These are phyloP conservation scores for Penicillium decumbens DNA, from an alignment of 2,329 filamentous ascomycete species.

Conservation along the genomic window DNA sequence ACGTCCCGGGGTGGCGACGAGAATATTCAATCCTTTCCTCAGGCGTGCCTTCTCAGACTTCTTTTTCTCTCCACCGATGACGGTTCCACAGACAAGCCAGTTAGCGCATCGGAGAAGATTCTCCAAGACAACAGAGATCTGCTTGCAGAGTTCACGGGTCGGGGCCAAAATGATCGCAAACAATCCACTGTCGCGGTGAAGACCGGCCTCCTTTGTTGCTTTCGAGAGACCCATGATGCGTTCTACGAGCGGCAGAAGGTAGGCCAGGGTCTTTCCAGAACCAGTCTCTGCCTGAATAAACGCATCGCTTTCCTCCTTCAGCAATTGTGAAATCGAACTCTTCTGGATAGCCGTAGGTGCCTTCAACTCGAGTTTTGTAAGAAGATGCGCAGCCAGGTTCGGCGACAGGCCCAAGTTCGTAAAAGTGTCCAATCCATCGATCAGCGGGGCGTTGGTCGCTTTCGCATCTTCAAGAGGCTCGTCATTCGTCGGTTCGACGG, in stretches of 20 bases:
- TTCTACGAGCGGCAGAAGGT: constrained; percentile 86
- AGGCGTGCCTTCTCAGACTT: constrained; percentile 87
- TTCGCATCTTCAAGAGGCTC: constrained; percentile 49
- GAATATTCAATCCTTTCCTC: constrained; percentile 88
- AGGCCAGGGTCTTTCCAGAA: constrained; percentile 96
- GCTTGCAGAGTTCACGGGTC: constrained; percentile 88
- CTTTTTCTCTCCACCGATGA: constrained; percentile 67
- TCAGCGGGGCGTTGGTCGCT: constrained; percentile 85
- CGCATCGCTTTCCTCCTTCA: constrained; percentile 78
- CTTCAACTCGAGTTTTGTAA: constrained; percentile 80
- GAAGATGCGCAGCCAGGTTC: constrained; percentile 73
- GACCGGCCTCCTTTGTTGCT: constrained; percentile 40
- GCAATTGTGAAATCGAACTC: constrained; percentile 73
- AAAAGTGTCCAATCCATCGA: constrained; percentile 79
- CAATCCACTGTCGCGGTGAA: constrained; percentile 79
- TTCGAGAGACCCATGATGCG: constrained; percentile 71
- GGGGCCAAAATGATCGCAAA: constrained; percentile 94
- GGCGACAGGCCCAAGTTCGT: constrained; percentile 77
- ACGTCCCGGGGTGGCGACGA: constrained; percentile 90
- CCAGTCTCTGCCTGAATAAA: constrained; percentile 97
- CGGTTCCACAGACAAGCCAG: constrained; percentile 89
- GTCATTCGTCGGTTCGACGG: constrained; percentile 33
- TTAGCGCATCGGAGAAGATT: constrained; percentile 81
- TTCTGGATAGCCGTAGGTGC: constrained; percentile 94
- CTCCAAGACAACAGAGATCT: constrained; percentile 83